Conservation (phyloP, 2,329 filamentous ascomycete genomes). For the Drechslerella dactyloides region DNA sequence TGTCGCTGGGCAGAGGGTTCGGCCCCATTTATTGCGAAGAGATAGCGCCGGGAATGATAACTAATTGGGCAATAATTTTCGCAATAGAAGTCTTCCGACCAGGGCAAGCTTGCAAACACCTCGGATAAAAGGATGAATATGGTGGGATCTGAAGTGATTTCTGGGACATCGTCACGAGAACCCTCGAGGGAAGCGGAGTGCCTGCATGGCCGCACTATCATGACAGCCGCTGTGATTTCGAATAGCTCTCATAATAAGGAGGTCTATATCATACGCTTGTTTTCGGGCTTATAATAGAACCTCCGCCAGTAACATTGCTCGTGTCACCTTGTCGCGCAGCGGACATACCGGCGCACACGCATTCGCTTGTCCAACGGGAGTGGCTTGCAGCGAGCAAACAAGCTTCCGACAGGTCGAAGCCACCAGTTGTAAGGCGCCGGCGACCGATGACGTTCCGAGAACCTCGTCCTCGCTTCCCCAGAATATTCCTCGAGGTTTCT, state of each 20-base stretch:
- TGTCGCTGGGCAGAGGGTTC: not conserved
- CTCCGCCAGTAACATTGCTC: constrained; percentile 18
- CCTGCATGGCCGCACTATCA: too few species aligned
- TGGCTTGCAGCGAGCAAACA: constrained; percentile 24
- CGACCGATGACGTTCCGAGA: constrained; percentile 24
- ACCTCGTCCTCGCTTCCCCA: constrained; percentile 29
- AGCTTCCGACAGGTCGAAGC: constrained; percentile 9
- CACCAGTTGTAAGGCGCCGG: too few species aligned
- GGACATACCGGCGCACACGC: not conserved
- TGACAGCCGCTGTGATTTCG: too few species aligned
- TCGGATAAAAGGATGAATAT: not conserved
- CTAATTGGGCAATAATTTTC: constrained; percentile 5
- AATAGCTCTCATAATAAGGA: too few species aligned
- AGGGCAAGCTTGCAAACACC: not conserved
- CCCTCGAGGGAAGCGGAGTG: not conserved
- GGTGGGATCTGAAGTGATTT: not conserved
- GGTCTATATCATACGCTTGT: too few species aligned
- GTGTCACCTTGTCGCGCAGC: not conserved
- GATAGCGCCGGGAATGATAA: not conserved
- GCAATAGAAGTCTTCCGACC: not conserved
- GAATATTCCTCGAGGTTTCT: constrained; percentile 14
- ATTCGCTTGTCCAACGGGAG: constrained; percentile 14
- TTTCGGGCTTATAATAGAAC: constrained; percentile 20
- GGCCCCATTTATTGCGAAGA: not conserved
- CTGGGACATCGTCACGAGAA: not conserved